These are phyloP conservation scores for Emmonsia crescens DNA, from an alignment of 2,329 filamentous ascomycete species.

Conservation along the genomic window DNA sequence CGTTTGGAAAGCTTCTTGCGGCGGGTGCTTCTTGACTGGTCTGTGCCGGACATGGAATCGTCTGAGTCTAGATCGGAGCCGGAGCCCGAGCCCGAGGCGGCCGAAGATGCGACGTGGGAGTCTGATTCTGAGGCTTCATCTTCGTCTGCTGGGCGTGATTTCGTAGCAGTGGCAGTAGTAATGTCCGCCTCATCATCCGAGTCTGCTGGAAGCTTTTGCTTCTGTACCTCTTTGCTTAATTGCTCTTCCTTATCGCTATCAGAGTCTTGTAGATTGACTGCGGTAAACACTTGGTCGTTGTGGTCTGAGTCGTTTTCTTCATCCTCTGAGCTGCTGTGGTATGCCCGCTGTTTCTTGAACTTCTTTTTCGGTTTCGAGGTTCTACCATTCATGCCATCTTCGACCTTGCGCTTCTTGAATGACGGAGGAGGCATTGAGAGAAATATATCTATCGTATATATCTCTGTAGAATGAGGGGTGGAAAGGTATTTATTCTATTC, in stretches of 20 bases:
- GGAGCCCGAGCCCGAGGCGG: slow-evolving; percentile 25
- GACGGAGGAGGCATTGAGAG: slow-evolving; percentile 30
- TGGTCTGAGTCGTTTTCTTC: slow-evolving; percentile 27
- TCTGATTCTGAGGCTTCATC: slow-evolving; percentile 16
- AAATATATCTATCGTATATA: neutral
- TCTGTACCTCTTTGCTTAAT: slow-evolving; percentile 17
- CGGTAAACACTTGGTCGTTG: slow-evolving; percentile 15
- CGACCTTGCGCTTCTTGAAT: slow-evolving; percentile 47
- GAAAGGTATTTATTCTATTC: neutral
- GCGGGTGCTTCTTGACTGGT: slow-evolving; percentile 24
- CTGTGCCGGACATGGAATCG: slow-evolving; percentile 29
- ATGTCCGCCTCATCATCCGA: slow-evolving; percentile 17
- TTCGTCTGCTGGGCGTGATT: slow-evolving; percentile 15
- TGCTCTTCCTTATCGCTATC: slow-evolving; percentile 16
- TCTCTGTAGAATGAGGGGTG: neutral
- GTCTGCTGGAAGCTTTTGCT: slow-evolving; percentile 8
- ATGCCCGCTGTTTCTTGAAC: slow-evolving; percentile 51
- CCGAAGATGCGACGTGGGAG: slow-evolving; percentile 5
- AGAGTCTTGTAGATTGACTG: slow-evolving; percentile 10
- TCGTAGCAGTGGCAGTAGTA: neutral
- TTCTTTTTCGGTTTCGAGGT: slow-evolving; percentile 44
- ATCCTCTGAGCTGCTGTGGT: slow-evolving; percentile 54
- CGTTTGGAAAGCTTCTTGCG: slow-evolving; percentile 49
- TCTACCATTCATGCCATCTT: slow-evolving; percentile 47
- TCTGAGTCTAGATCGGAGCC: slow-evolving; percentile 24